Conservation (phyloP, 345 rosid species). For the Carallia brachiata region DNA sequence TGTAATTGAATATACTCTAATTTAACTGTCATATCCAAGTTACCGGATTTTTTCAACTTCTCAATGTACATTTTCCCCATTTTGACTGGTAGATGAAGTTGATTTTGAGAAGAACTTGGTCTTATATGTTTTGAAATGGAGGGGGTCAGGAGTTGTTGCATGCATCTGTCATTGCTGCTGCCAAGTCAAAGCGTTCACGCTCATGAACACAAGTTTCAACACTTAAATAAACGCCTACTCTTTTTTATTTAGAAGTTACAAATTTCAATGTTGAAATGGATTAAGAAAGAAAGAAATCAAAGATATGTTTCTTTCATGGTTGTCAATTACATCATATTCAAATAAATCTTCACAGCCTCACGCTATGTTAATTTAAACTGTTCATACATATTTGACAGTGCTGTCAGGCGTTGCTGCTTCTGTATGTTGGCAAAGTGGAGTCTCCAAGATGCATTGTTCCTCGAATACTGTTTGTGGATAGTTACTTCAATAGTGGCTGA, state of each 20-base stretch:
- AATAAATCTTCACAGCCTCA: conserved; percentile 3
- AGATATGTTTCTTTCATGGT: neutral
- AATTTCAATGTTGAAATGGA: neutral
- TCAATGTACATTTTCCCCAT: conserved; percentile 4
- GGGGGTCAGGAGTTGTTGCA: conserved; percentile 85
- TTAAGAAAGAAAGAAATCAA: neutral
- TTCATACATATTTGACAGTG: conserved; percentile 49
- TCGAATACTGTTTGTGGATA: conserved; percentile 73
- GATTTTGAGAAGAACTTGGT: conserved; percentile 77
- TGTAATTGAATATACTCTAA: conserved; percentile 54
- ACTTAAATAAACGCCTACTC: neutral
- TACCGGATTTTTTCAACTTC: conserved; percentile 21
- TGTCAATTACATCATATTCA: neutral
- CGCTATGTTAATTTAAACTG: neutral
- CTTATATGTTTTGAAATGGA: conserved; percentile 66
- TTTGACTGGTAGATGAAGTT: conserved; percentile 56
- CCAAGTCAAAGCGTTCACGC: conserved; percentile 60
- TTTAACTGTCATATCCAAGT: conserved; percentile 68
- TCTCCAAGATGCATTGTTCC: conserved; percentile 57
- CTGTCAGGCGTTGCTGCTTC: conserved; percentile 73
- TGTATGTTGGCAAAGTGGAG: conserved; percentile 56
- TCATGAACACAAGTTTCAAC: conserved; percentile 59
- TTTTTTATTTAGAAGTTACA: conserved; percentile 4
- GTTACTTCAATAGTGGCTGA: conserved; percentile 54
- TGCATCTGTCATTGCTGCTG: conserved; percentile 52